Evolutionary conservation across 2,329 filamentous ascomycete genomes (phyloP).

Genomic region (Xenoacremonium recifei): DNA sequence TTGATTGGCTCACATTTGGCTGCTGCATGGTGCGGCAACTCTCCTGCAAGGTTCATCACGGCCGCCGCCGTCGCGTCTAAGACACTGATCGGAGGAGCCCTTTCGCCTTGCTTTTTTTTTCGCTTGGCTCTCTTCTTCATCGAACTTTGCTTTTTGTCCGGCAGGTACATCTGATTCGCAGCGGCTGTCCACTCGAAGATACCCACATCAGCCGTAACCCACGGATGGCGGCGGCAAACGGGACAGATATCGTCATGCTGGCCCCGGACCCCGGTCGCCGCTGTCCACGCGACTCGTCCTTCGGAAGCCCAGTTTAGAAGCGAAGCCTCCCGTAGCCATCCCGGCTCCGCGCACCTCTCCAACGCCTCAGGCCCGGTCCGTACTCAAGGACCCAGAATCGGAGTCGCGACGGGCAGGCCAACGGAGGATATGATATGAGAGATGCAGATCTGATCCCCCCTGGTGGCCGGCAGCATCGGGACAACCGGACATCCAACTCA

Average conservation of each 20-base stretch:
- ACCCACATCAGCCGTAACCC: too few species aligned
- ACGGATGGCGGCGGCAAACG: not conserved
- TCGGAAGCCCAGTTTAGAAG: conserved; percentile 1
- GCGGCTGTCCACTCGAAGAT: too few species aligned
- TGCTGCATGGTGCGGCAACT: conserved; percentile 22
- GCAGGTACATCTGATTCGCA: too few species aligned
- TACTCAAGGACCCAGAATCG: conserved; percentile 10
- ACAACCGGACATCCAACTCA: conserved; percentile 17
- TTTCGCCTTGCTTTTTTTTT: conserved; percentile 8
- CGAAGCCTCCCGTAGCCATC: conserved; percentile 7
- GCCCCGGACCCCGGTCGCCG: conserved; percentile 14
- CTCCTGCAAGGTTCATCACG: conserved; percentile 17
- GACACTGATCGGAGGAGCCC: too few species aligned
- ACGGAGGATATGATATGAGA: conserved; percentile 9
- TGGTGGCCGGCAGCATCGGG: conserved; percentile 4
- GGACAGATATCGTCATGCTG: conserved; percentile 23
- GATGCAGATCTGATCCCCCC: conserved; percentile 8
- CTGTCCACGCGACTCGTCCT: conserved; percentile 22
- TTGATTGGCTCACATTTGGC: conserved; percentile 19
- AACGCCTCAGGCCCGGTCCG: conserved; percentile 4
- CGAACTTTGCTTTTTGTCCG: too few species aligned
- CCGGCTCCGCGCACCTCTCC: not conserved
- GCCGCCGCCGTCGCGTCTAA: conserved; percentile 3
- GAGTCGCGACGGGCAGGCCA: conserved; percentile 4
- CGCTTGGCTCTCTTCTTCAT: too few species aligned